Conservation (phyloP, 2,329 filamentous ascomycete genomes). For the Pyrenophora tritici-repentis region DNA sequence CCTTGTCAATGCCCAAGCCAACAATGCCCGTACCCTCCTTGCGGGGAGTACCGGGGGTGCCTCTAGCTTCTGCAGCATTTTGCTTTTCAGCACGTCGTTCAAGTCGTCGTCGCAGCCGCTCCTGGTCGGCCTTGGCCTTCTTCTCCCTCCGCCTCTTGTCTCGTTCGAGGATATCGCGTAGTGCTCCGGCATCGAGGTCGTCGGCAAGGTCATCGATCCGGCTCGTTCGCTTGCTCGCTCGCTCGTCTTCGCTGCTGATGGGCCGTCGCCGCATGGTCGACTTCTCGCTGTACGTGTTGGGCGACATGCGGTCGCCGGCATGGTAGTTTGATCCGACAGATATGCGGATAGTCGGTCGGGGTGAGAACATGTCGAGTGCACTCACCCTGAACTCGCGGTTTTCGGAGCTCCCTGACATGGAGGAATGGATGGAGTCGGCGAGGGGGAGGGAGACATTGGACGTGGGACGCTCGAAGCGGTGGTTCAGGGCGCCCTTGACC, state of each 20-base stretch:
- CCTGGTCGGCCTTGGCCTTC: conserved; percentile 70
- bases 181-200: conserved; percentile 78
- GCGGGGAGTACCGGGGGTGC: conserved; percentile 61
- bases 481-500: conserved; percentile 60
- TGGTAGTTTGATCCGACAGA: conserved; percentile 67
- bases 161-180: conserved; percentile 88
- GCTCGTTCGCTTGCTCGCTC: conserved; percentile 63
- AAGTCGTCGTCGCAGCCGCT: conserved; percentile 68
- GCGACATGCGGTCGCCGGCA: conserved; percentile 40
- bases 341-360: conserved; percentile 81
- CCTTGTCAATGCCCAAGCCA: conserved; percentile 64
- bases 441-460: conserved; percentile 78
- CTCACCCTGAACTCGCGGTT: conserved; percentile 80
- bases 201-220: conserved; percentile 75
- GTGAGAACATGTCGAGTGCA: conserved; percentile 78
- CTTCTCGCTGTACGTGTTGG: conserved; percentile 53
- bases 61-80: conserved; percentile 61
- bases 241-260: conserved; percentile 51
- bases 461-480: conserved; percentile 64
- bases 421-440: conserved; percentile 75
- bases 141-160: conserved; percentile 80
- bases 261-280: conserved; percentile 54
- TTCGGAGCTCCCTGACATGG: conserved; percentile 75
- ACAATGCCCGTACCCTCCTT: conserved; percentile 49
- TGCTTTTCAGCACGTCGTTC: conserved; percentile 68